Evolutionary conservation across 1,284 basidiomycete species (phyloP), one percentile per base, ranked within the genome.

Genomic region (Puccinia novopanici): DNA sequence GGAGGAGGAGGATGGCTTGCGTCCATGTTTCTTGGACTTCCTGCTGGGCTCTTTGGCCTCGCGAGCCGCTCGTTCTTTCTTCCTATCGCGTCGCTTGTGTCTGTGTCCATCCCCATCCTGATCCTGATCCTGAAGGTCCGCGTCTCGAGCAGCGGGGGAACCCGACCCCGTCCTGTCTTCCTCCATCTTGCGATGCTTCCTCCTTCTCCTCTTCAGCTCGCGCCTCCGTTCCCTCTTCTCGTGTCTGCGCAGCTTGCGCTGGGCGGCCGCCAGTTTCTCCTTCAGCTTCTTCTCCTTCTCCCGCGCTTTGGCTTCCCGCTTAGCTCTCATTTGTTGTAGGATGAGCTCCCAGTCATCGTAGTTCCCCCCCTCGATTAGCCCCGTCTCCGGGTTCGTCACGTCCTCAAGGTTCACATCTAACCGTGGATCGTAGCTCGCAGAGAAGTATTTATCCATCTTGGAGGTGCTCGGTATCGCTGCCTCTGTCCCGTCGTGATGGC

Each of bases 371-470:
- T 34, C 17, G 37, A 83, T 65, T 10, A 83, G 22, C 0, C 79
- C 76, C 17, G 71, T 79, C n/a, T 67, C 24, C 13, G 71, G 37
- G 55, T 82, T 61, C 2, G 74, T 81, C 4, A 72, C 27, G 9
- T 74, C 79, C 34, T 82, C 81, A 6, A 81, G 40, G 22, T 45
- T 48, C 1, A 71, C 72, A 63, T 83, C 82, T 5, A 80, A 52
- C 19, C 52, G 37, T 0, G 84, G 72, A 37, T 84, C 82, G 48
- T 83, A 83, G n/a, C 61, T n/a, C n/a, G 77, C 27, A 0, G 81
- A 67, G 55, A 85, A 85, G 70, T 85, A 83, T 55, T 77, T 80
- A 72, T 84, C 84, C 84, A 85, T 85, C 81, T 84, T 85, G 48
- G 83, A 84, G 79, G 10, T 71, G 73, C 52, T 42, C 37, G 50